These are phyloP conservation scores for Daldinia childiae DNA, from an alignment of 495 filamentous ascomycete species.

Conservation along the genomic window DNA sequence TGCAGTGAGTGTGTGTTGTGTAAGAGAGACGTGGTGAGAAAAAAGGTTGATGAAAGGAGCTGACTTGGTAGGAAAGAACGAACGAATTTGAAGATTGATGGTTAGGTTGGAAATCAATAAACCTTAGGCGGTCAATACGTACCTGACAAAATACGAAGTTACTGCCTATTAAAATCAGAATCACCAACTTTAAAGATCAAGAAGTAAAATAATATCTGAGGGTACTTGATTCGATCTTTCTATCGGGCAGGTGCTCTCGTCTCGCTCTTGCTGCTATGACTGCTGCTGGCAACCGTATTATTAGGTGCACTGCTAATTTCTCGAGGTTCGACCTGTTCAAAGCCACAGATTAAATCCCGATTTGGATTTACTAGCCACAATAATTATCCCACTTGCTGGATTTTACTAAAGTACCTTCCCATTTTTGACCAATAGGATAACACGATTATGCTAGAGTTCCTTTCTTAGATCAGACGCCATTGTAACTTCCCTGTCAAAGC, in stretches of 20 bases:
- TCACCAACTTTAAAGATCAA: not conserved
- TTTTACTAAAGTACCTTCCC: conserved; percentile 11
- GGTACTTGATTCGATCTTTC: not conserved
- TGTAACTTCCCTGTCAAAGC: conserved; percentile 6
- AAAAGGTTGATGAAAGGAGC: conserved; percentile 31
- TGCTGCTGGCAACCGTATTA: conserved; percentile 1
- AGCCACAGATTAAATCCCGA: conserved; percentile 2
- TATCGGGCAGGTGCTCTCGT: not conserved
- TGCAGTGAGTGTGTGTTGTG: conserved; percentile 4
- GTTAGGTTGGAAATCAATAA: not conserved
- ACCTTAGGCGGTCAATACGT: not conserved
- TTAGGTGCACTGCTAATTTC: conserved; percentile 32
- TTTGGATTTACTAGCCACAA: conserved; percentile 33
- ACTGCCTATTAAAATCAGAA: not conserved
- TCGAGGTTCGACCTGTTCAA: conserved; percentile 25
- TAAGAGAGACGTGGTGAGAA: conserved; percentile 29
- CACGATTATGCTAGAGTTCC: conserved; percentile 10
- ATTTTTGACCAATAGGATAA: conserved; percentile 34
- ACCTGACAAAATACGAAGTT: not conserved
- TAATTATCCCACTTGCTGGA: conserved; percentile 18
- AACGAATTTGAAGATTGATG: not conserved
- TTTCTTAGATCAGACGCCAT: conserved; percentile 7
- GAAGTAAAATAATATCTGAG: not conserved
- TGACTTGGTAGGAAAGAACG: conserved; percentile 8
- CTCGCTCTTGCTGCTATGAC: not conserved